phyloP scores from a whole-genome alignment of 345 rosid genomes.

The Acer saccharum region DNA sequence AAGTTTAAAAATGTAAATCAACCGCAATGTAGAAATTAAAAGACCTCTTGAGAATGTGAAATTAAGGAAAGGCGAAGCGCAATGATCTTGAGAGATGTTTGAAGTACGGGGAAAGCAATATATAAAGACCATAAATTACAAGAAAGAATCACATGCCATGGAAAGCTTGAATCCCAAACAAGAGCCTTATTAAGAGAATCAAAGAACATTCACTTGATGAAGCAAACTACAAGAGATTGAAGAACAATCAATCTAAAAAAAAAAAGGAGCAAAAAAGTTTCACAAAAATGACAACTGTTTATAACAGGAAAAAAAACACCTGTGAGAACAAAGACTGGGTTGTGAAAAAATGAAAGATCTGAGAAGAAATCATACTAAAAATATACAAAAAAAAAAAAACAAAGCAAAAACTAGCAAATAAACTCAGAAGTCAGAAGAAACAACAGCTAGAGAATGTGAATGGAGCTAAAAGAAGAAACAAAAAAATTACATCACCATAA shows the following conservation, averaged over 20 bases:
- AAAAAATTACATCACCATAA: neutral
- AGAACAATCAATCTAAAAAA: conserved; percentile 29
- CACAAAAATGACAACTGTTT: conserved; percentile 9
- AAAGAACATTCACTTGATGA: conserved; percentile 29
- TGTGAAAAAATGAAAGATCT: neutral
- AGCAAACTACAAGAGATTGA: conserved; percentile 34
- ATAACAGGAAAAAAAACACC: neutral
- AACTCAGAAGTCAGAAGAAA: neutral
- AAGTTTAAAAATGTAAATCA: neutral
- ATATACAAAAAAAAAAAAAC: neutral
- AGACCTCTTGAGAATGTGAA: conserved; percentile 16
- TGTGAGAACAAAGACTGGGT: neutral
- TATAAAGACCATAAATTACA: conserved; percentile 19
- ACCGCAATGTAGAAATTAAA: neutral
- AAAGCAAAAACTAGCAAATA: neutral
- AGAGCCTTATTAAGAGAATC: conserved; percentile 29
- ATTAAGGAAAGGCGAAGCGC: conserved; percentile 12
- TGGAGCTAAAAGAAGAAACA: neutral
- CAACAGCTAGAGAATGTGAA: too few species aligned
- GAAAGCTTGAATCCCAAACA: conserved; percentile 17
- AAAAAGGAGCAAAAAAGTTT: conserved; percentile 14
- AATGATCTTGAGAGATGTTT: conserved; percentile 11
- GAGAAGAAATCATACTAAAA: neutral
- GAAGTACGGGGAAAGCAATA: conserved; percentile 28
- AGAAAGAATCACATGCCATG: conserved; percentile 35